Percentiles rank a stretch among this genome's conserved stretches.
phyloP scores from a whole-genome alignment of 2,329 filamentous ascomycete species.

The Botrytis paeoniae region DNA sequence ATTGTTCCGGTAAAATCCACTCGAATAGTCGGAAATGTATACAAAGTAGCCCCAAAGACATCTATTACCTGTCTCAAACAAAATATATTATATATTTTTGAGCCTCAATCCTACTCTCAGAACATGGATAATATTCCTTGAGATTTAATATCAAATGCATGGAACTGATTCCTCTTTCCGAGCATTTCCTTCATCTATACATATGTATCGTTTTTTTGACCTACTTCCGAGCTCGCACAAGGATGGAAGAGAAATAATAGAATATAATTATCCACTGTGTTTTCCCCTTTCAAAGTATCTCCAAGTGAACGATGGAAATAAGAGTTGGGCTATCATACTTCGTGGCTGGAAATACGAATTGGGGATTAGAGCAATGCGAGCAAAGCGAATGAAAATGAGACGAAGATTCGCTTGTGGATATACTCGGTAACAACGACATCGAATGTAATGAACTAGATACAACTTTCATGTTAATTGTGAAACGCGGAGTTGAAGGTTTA shows the following conservation, averaged over 20 bases:
- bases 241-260: background rate
- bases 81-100: background rate
- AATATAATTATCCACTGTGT: background rate
- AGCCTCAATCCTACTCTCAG: background rate
- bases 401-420: background rate
- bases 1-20: background rate
- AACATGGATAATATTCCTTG: no score
- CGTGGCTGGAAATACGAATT: no score
- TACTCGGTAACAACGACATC: background rate
- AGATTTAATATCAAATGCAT: accelerated
- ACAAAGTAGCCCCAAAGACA: background rate
- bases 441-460: no score
- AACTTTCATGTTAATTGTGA: no score
- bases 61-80: background rate
- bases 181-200: background rate
- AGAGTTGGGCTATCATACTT: background rate
- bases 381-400: background rate
- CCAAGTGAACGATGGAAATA: accelerated
- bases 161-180: background rate
- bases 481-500: background rate
- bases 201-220: background rate
- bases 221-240: background rate
- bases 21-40: background rate
- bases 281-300: background rate
- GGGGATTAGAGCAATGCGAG: background rate